Base-by-base conservation (phyloP, 805 yeast genomes). In the Kluyveromyces lactis region DNA sequence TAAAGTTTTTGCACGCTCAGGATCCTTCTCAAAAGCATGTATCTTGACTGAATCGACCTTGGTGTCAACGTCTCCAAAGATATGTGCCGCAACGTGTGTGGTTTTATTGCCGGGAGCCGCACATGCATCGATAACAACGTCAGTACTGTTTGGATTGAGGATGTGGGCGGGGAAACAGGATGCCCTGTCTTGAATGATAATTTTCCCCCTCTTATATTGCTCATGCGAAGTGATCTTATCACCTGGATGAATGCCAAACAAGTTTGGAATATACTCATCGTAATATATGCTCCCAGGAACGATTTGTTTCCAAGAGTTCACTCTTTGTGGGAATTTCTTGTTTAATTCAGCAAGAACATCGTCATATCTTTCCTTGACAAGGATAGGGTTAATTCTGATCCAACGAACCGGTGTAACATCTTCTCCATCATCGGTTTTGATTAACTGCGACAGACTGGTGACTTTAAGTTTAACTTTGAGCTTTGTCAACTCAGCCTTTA, bases 51-150 rank as follows among this genome's bases (percentile, higher is more conserved):
- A 38, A 5, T 41, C 44, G 6, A 27, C 16, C 30, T 27, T 27
- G 10, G 29, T 39, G 4, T 31, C 43, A n/a, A 42, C 45, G 5
- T 41, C 36, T 36, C 42, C 45, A 43, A 58, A 51, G 36, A 51
- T 51, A 9, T 57, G 45, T 0, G 92, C 76, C 0, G 96, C 95
- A 17, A 81, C 64, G 62, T 90, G 97, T 0, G 97, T 86, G 0
- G 99, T 92, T 58, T 92, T 94, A 61, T 92, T 92, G 4, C 99
- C 99, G 4, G 99, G 99, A 0, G 99, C 98, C 2, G 97, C 89
- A 64, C 97, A 89, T 1, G 96, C 82, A 63, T 92, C 99, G 33
- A 92, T 83, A 9, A 87, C 77, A 18, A 68, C 61, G 42, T 73
- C 80, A 33, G 79, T 81, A 3, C 74, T 67, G 1, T 56, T 40